Percentiles rank a stretch among this genome's conserved stretches.
These are phyloP conservation scores for Penicillium sp. DNA, from an alignment of 2,329 filamentous ascomycete genomes.

Conservation along the genomic window DNA sequence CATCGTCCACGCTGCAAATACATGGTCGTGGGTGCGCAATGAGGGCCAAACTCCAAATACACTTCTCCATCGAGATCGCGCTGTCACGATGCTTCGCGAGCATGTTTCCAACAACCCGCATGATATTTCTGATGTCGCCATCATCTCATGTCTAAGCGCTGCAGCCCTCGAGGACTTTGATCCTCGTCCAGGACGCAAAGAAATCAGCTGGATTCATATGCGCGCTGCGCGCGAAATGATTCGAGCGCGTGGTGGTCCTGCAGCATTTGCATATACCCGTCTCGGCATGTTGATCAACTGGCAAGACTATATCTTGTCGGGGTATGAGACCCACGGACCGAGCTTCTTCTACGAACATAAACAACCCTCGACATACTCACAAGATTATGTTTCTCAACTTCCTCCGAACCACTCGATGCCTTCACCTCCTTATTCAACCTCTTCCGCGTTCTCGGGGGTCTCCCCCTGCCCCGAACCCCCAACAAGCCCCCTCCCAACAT, in stretches of 20 bases:
- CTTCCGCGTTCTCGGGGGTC: slow-evolving; percentile 15
- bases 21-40: slow-evolving; percentile 40
- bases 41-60: slow-evolving; percentile 32
- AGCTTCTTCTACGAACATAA: slow-evolving; percentile 39
- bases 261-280: slow-evolving; percentile 38
- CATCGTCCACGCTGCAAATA: slow-evolving; percentile 42
- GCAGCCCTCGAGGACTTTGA: slow-evolving; percentile 45
- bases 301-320: slow-evolving; percentile 45
- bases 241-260: slow-evolving; percentile 38
- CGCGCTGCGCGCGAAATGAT: slow-evolving; percentile 43
- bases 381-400: slow-evolving; percentile 4
- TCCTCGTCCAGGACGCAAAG: slow-evolving; percentile 39
- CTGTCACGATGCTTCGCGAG: slow-evolving; percentile 36
- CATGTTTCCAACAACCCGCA: slow-evolving; percentile 33
- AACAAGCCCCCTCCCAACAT: background rate
- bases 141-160: slow-evolving; percentile 43
- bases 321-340: slow-evolving; percentile 37
- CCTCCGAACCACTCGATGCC: slow-evolving; percentile 19
- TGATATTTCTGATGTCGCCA: slow-evolving; percentile 41
- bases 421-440: slow-evolving; percentile 24
- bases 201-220: slow-evolving; percentile 45
- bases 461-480: slow-evolving; percentile 5
- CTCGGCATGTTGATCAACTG: slow-evolving; percentile 46
- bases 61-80: slow-evolving; percentile 35
- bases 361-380: slow-evolving; percentile 7